phyloP scores from a whole-genome alignment of 2,329 filamentous ascomycete genomes.

The Arachnomyces sp. region DNA sequence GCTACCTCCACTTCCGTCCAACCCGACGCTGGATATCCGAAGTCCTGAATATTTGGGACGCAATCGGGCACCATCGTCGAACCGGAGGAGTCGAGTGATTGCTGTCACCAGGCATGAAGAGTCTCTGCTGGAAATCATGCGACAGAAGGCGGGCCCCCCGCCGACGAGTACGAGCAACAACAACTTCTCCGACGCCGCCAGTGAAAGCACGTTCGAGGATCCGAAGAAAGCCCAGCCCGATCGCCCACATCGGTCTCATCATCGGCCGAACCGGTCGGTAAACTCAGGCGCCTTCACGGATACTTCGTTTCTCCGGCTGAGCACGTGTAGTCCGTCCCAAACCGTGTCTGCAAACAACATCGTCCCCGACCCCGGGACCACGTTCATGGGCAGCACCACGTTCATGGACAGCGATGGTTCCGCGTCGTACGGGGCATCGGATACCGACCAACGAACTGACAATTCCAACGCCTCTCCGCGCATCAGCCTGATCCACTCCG shows the following conservation, averaged over 20 bases:
- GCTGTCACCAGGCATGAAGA: slow-evolving; percentile 49
- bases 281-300: neutral
- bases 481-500: slow-evolving; percentile 30
- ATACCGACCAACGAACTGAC: slow-evolving; percentile 28
- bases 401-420: slow-evolving; percentile 27
- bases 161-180: too few species aligned
- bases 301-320: slow-evolving; percentile 3
- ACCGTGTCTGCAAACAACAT: slow-evolving; percentile 6
- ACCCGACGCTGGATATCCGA: slow-evolving; percentile 11
- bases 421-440: slow-evolving; percentile 20
- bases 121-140: slow-evolving; percentile 43
- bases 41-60: slow-evolving; percentile 8
- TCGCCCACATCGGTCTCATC: slow-evolving; percentile 5
- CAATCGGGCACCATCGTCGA: slow-evolving; percentile 15
- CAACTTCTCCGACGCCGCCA: slow-evolving; percentile 27
- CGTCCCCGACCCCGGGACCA: slow-evolving; percentile 23
- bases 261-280: slow-evolving; percentile 4
- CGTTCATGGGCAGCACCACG: slow-evolving; percentile 24
- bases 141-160: slow-evolving; percentile 42
- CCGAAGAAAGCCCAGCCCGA: slow-evolving; percentile 8
- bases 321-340: neutral
- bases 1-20: slow-evolving; percentile 17
- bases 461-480: slow-evolving; percentile 24
- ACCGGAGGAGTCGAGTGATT: slow-evolving; percentile 41
- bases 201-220: slow-evolving; percentile 2